Conservation (phyloP, 768 basidiomycete genomes). For the Trametes gibbosa region DNA sequence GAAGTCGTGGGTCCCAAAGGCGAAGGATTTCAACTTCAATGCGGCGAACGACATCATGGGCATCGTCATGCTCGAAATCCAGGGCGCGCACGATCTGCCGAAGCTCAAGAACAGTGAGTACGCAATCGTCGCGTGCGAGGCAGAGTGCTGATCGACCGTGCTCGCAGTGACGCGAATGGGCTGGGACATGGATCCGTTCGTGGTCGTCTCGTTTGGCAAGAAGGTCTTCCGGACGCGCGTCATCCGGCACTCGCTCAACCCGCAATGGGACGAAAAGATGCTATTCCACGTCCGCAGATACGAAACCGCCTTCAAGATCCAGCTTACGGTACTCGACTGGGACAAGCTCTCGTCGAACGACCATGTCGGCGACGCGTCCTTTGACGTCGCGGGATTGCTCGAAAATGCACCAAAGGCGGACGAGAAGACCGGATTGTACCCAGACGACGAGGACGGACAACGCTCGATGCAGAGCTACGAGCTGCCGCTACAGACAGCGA, state of each 20-base stretch:
- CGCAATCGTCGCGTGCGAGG: background rate
- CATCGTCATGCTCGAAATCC: slow-evolving; percentile 93
- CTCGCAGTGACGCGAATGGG: slow-evolving; percentile 74
- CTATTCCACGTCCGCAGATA: slow-evolving; percentile 92
- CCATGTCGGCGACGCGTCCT: slow-evolving; percentile 73
- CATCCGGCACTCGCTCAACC: slow-evolving; percentile 81
- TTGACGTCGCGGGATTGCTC: slow-evolving; percentile 68
- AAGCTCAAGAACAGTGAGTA: slow-evolving; percentile 80
- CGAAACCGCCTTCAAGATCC: slow-evolving; percentile 74
- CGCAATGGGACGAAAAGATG: slow-evolving; percentile 92
- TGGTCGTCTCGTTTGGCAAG: slow-evolving; percentile 93
- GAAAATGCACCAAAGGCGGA: slow-evolving; percentile 48
- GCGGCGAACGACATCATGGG: slow-evolving; percentile 83
- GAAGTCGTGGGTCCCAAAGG: slow-evolving; percentile 40
- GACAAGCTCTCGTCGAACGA: slow-evolving; percentile 92
- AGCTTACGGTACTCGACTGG: slow-evolving; percentile 91
- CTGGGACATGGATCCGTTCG: slow-evolving; percentile 98
- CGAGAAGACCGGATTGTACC: slow-evolving; percentile 50
- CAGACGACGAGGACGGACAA: slow-evolving; percentile 51
- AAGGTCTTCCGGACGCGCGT: slow-evolving; percentile 94
- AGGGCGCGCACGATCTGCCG: slow-evolving; percentile 80
- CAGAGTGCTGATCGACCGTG: background rate
- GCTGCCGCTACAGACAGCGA: slow-evolving; percentile 58
- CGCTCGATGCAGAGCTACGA: slow-evolving; percentile 70
- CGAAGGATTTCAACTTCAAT: slow-evolving; percentile 55